Percentiles rank a stretch among this genome's conserved stretches.
phyloP scores from a whole-genome alignment of 2,329 filamentous ascomycete species.

The Calonectria pauciramosa region DNA sequence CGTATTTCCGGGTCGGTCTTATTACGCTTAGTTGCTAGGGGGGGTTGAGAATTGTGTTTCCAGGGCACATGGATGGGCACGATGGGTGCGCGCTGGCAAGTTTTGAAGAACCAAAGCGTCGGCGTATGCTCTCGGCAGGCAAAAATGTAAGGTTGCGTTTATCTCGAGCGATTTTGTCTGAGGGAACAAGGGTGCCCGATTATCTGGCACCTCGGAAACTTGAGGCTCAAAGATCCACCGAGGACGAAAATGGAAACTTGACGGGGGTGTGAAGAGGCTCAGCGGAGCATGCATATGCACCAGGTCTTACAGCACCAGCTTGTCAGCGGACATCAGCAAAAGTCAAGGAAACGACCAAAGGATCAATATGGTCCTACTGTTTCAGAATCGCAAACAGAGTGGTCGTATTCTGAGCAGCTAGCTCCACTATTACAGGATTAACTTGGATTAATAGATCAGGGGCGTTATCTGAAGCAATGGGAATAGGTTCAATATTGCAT shows the following conservation, averaged over 20 bases:
- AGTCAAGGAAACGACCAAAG: not conserved
- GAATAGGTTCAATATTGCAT: not conserved
- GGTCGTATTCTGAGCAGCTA: not conserved
- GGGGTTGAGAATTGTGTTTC: not conserved
- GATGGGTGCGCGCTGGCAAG: too few species aligned
- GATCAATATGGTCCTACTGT: not conserved
- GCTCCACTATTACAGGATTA: not conserved
- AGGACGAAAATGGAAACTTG: not conserved
- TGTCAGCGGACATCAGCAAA: not conserved
- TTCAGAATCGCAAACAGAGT: not conserved
- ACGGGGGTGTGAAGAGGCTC: not conserved
- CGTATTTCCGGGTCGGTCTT: constrained; percentile 14
- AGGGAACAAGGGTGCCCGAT: not conserved
- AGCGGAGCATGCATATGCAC: not conserved
- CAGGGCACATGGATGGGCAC: not conserved
- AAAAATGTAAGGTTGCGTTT: not conserved
- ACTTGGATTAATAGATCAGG: not conserved
- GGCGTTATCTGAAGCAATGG: not conserved
- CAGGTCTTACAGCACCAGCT: not conserved
- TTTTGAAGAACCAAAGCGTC: not conserved
- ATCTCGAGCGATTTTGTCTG: not conserved
- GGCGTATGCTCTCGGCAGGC: not conserved
- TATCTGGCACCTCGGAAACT: not conserved
- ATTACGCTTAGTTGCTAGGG: not conserved
- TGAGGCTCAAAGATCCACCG: constrained; percentile 14